Base-by-base conservation (phyloP, 805 yeast species). In the Candida maltosa region DNA sequence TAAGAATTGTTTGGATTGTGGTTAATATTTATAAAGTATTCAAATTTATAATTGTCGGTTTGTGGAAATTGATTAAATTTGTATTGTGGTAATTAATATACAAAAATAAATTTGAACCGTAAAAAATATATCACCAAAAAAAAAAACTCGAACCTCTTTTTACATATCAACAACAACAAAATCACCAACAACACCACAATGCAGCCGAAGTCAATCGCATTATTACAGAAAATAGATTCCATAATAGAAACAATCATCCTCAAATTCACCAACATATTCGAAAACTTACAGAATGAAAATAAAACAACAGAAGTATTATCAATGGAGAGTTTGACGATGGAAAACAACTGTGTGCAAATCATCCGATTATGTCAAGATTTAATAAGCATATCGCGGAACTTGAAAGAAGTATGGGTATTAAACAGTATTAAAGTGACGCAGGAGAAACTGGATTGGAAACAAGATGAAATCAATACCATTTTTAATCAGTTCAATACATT, bases 401-500 rank as follows among this genome's bases (percentile, higher is more conserved):
- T 77, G 30, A 70, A 72, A 44, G 82, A 76, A 49, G 64, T 72
- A 3, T 77, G 82, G 83, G 69, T 76, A 26, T 52, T 77, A 35
- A 80, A 79, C 3, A 74, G 76, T 16, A 57, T 75, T 35, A 73
- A 73, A 26, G 65, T 62, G 10, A 29, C 41, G 1, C 33, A 33
- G 2, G 35, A 39, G 12, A 42, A 38, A 6, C 42, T 41, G 9
- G 37, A 36, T 10, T 31, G 46, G 20, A 50, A 47, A 23, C 53
- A 53, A 18, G 44, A 45, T 18, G 54, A 61, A 11, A 35, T 53
- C 4, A 42, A 52, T 34, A 37, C 42, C 9, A 51, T 63, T 3
- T 62, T 59, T 29, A 46, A 44, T 5, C 56, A 62, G 44, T 66
- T 66, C 45, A 60, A 61, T 38, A 42, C 47, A 19, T 49, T 62